These are phyloP conservation scores for Ophiognomonia clavigignenti-juglandacearum DNA, from an alignment of 2,329 filamentous ascomycete species.

Conservation along the genomic window DNA sequence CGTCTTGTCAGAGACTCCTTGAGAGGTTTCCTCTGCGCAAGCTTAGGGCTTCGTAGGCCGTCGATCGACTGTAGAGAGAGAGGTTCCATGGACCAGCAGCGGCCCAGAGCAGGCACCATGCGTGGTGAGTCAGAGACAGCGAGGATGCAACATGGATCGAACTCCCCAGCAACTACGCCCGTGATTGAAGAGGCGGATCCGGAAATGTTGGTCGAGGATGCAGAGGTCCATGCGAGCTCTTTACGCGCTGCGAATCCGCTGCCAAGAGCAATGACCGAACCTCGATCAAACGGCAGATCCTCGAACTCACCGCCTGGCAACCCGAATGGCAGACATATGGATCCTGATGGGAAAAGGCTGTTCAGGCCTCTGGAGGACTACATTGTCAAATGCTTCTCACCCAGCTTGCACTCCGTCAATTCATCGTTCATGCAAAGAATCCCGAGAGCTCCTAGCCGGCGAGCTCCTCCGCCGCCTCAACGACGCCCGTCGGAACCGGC, in stretches of 20 bases:
- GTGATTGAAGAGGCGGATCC: conserved; percentile 5
- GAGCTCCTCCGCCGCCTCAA: conserved; percentile 23
- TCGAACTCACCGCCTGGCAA: conserved; percentile 14
- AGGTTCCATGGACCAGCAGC: conserved; percentile 2
- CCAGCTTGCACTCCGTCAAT: conserved; percentile 65
- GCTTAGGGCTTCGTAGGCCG: conserved; percentile 18
- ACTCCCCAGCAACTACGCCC: conserved; percentile 1
- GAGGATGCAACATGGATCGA: neutral
- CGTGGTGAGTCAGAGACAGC: neutral
- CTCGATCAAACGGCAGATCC: conserved; percentile 19
- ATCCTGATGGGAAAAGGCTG: conserved; percentile 48
- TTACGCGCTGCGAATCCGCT: neutral
- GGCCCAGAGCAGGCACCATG: neutral
- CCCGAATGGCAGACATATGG: conserved; percentile 15
- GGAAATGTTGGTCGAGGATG: conserved; percentile 18
- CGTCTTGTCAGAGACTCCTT: conserved; percentile 40
- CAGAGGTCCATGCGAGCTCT: conserved; percentile 20
- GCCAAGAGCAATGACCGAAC: conserved; percentile 38
- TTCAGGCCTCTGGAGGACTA: conserved; percentile 79
- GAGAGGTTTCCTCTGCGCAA: conserved; percentile 30
- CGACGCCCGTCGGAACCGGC: conserved; percentile 28
- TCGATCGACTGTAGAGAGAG: conserved; percentile 9
- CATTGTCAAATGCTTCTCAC: conserved; percentile 62
- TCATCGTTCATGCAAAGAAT: conserved; percentile 57
- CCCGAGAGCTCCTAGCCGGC: conserved; percentile 19